A percentile compares a stretch with the other conserved stretches of the same genome.
Evolutionary conservation across 768 basidiomycete genomes (phyloP).

Genomic region (Psilocybe sp.): DNA sequence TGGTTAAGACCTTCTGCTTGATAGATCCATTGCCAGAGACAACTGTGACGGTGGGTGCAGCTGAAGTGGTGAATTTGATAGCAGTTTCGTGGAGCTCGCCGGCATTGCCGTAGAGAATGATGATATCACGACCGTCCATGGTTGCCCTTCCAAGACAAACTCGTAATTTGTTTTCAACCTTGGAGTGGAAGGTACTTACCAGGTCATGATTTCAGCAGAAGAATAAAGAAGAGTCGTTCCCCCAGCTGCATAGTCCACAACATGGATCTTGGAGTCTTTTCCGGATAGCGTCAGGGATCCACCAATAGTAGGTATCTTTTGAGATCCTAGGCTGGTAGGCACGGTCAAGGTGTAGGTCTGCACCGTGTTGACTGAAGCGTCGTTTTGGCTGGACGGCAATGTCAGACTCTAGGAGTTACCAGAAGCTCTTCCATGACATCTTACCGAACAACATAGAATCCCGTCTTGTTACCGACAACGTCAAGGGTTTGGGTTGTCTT

Average conservation of each 20-base stretch:
- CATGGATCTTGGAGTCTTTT: conserved; percentile 52
- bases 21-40: conserved; percentile 33
- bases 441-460: conserved; percentile 45
- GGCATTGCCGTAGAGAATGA: conserved; percentile 44
- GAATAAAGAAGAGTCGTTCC: conserved; percentile 43
- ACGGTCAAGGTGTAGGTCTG: conserved; percentile 42
- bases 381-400: conserved; percentile 28
- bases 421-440: neutral
- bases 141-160: conserved; percentile 33
- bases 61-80: conserved; percentile 31
- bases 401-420: neutral
- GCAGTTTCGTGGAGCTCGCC: conserved; percentile 50
- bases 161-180: neutral
- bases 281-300: conserved; percentile 42
- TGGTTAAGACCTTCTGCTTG: conserved; percentile 32
- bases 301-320: conserved; percentile 42
- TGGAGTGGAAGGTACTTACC: conserved; percentile 21
- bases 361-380: conserved; percentile 33
- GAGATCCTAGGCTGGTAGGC: conserved; percentile 40
- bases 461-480: conserved; percentile 43
- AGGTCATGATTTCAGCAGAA: conserved; percentile 47
- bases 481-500: conserved; percentile 50
- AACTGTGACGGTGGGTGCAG: conserved; percentile 26
- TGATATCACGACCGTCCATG: conserved; percentile 44
- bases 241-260: conserved; percentile 48